Conservation (phyloP, 768 basidiomycete genomes). For the Podaxis carcinomalis region DNA sequence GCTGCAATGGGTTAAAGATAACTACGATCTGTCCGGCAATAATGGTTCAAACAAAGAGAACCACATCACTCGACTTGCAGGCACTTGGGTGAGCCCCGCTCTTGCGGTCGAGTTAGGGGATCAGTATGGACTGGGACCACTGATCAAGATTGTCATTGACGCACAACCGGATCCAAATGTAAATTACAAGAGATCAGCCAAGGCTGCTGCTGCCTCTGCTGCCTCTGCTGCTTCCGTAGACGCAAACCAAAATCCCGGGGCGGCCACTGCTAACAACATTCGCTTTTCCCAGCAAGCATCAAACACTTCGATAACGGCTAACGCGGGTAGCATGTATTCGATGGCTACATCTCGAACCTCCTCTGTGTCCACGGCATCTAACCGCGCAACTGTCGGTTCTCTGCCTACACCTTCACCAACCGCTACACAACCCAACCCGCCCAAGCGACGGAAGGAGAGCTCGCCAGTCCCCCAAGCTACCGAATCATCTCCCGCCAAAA, state of each 20-base stretch:
- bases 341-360: not conserved
- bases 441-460: constrained; percentile 66
- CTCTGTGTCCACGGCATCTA: constrained; percentile 1
- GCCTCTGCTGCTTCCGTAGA: constrained; percentile 24
- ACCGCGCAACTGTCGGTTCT: constrained; percentile 23
- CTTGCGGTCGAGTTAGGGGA: constrained; percentile 67
- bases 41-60: constrained; percentile 67
- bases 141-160: constrained; percentile 62
- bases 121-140: constrained; percentile 55
- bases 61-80: constrained; percentile 72
- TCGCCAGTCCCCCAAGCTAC: constrained; percentile 36
- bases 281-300: constrained; percentile 9
- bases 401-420: constrained; percentile 41
- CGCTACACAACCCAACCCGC: constrained; percentile 33
- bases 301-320: not conserved
- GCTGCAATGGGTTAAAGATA: constrained; percentile 78
- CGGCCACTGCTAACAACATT: constrained; percentile 20
- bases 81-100: constrained; percentile 75
- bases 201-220: constrained; percentile 27
- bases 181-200: constrained; percentile 72
- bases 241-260: constrained; percentile 25
- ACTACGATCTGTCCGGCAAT: constrained; percentile 70
- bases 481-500: constrained; percentile 9
- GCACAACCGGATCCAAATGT: constrained; percentile 75
- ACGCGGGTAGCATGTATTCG: not conserved